Evolutionary conservation across 352 stramenopile genomes (phyloP).

Genomic region (Phytophthora litchii): DNA sequence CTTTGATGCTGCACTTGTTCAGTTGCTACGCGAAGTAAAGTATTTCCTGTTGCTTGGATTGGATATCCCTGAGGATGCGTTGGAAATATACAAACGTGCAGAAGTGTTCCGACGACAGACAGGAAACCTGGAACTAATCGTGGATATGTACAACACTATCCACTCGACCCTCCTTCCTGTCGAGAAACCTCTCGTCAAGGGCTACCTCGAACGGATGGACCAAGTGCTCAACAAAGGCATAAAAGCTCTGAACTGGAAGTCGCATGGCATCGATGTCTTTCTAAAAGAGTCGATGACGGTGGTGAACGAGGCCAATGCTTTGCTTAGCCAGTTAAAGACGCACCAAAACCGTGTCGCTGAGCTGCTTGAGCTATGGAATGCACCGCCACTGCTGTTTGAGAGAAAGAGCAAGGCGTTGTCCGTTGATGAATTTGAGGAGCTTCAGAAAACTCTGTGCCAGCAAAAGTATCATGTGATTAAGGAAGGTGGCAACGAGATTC

Average conservation of each 20-base stretch:
- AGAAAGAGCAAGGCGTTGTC: constrained; percentile 82
- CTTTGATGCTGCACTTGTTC: constrained; percentile 91
- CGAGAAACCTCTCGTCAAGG: constrained; percentile 88
- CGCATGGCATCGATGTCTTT: constrained; percentile 92
- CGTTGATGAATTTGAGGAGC: constrained; percentile 86
- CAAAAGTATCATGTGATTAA: constrained; percentile 90
- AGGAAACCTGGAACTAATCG: constrained; percentile 92
- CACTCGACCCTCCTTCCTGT: constrained; percentile 88
- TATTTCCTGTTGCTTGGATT: constrained; percentile 93
- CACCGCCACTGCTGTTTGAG: constrained; percentile 84
- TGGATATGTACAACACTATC: constrained; percentile 94
- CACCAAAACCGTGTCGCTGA: constrained; percentile 85
- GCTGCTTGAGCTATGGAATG: constrained; percentile 79
- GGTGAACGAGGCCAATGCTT: constrained; percentile 87
- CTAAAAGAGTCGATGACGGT: constrained; percentile 89
- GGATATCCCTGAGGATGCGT: constrained; percentile 87
- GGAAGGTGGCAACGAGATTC: constrained; percentile 88
- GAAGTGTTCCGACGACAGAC: constrained; percentile 92
- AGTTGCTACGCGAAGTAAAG: constrained; percentile 93
- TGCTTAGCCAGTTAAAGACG: constrained; percentile 89
- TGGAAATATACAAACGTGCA: constrained; percentile 92
- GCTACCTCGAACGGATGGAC: constrained; percentile 91
- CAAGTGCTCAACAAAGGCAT: constrained; percentile 89
- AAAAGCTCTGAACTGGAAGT: constrained; percentile 93
- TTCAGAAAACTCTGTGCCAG: constrained; percentile 73